A percentile compares a stretch with the other conserved stretches of the same genome.
These are phyloP conservation scores for Mycena polygramma DNA, from an alignment of 768 basidiomycete species.

Conservation along the genomic window DNA sequence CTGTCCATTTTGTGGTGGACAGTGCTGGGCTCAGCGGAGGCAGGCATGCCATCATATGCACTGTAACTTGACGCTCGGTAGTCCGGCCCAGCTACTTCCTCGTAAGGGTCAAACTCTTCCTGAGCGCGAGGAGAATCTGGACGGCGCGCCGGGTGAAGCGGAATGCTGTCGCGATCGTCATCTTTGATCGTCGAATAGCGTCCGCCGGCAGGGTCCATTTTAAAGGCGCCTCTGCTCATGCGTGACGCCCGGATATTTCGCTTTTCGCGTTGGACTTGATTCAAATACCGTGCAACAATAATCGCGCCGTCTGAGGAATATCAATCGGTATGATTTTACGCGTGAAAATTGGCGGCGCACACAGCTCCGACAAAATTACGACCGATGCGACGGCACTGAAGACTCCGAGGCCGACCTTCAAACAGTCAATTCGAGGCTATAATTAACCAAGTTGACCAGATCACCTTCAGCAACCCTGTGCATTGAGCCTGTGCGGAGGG, in stretches of 20 bases:
- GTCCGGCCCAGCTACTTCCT: conserved; percentile 42
- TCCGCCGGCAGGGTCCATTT: conserved; percentile 45
- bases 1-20: not conserved
- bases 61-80: conserved; percentile 27
- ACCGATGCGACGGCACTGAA: conserved; percentile 59
- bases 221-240: conserved; percentile 51
- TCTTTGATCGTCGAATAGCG: conserved; percentile 45
- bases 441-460: not conserved
- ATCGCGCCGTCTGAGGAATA: conserved; percentile 61
- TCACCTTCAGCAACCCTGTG: conserved; percentile 49
- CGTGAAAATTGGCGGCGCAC: conserved; percentile 53
- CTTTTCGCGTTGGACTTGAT: conserved; percentile 66
- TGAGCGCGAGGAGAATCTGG: conserved; percentile 29
- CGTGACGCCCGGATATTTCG: conserved; percentile 53
- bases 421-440: conserved; percentile 5
- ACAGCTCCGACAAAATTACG: conserved; percentile 67
- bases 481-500: conserved; percentile 60
- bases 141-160: conserved; percentile 36
- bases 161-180: conserved; percentile 31
- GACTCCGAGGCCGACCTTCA: conserved; percentile 56
- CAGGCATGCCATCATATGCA: conserved; percentile 33
- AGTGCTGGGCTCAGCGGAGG: conserved; percentile 15
- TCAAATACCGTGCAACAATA: conserved; percentile 66
- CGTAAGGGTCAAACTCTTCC: conserved; percentile 57
- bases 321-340: conserved; percentile 18